Evolutionary conservation across 768 basidiomycete species (phyloP).

Genomic region (Leucocoprinus leucothites): DNA sequence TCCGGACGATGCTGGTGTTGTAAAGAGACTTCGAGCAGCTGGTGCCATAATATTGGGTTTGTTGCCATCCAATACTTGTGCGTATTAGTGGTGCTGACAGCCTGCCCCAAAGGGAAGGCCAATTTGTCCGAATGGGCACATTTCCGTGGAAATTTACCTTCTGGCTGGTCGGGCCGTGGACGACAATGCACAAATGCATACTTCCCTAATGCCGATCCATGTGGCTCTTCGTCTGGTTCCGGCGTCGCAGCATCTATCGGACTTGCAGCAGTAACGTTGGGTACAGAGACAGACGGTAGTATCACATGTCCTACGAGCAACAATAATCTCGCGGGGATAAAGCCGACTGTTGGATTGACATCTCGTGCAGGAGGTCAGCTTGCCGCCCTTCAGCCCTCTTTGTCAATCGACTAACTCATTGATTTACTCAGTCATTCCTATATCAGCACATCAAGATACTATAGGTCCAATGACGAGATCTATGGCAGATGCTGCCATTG

Average conservation of each 20-base stretch:
- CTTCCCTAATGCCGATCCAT: constrained; percentile 49
- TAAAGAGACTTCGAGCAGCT: constrained; percentile 37
- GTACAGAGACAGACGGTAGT: constrained; percentile 52
- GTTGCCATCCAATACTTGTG: neutral
- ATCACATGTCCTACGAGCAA: constrained; percentile 48
- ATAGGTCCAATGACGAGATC: constrained; percentile 56
- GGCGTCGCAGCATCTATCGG: constrained; percentile 52
- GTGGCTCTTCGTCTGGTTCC: constrained; percentile 60
- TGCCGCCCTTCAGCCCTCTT: neutral
- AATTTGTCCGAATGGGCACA: constrained; percentile 56
- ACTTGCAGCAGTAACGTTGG: constrained; percentile 45
- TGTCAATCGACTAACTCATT: constrained; percentile 4
- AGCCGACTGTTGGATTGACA: constrained; percentile 57
- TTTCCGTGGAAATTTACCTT: constrained; percentile 42
- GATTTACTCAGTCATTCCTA: constrained; percentile 44
- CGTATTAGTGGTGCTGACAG: neutral
- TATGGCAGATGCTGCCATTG: constrained; percentile 49
- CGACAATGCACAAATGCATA: constrained; percentile 51
- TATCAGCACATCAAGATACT: constrained; percentile 55
- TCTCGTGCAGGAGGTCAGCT: constrained; percentile 53
- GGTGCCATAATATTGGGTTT: constrained; percentile 45
- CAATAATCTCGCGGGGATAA: constrained; percentile 60
- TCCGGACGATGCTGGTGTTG: constrained; percentile 44
- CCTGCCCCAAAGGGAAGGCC: constrained; percentile 40
- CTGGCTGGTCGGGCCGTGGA: constrained; percentile 57